Conservation (phyloP, 148 eudicot species). For the Amaranthus cruentus region DNA sequence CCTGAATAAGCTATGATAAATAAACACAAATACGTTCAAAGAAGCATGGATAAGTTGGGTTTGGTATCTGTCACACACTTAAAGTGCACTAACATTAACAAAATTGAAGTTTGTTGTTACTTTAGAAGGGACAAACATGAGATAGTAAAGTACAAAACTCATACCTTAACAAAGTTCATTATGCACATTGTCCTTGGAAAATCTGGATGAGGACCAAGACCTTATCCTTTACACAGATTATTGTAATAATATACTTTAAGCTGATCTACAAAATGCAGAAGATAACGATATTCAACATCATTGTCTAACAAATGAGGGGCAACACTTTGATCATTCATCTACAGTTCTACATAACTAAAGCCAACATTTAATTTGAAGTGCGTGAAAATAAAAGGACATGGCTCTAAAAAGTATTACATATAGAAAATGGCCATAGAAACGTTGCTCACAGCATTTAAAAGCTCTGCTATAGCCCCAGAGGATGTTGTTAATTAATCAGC, state of each 20-base stretch:
- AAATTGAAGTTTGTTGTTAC: too few relatives aligned
- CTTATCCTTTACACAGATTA: background rate
- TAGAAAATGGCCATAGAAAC: conserved; percentile 4
- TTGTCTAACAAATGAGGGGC: conserved; percentile 4
- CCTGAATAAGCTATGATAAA: too few relatives aligned
- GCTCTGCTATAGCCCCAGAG: too few relatives aligned
- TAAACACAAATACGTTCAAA: too few relatives aligned
- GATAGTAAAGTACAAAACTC: too few relatives aligned
- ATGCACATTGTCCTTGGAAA: too few relatives aligned
- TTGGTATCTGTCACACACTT: too few relatives aligned
- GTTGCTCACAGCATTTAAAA: conserved; percentile 7
- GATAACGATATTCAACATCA: background rate
- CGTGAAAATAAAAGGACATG: conserved; percentile 8
- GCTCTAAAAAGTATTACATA: conserved; percentile 10
- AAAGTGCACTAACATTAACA: too few relatives aligned
- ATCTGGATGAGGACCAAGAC: background rate
- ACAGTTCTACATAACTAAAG: conserved; percentile 16
- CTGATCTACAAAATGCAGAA: conserved; percentile 8
- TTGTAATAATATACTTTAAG: background rate
- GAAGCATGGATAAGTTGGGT: too few relatives aligned
- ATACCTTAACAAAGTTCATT: too few relatives aligned
- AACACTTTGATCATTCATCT: conserved; percentile 12
- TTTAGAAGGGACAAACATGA: too few relatives aligned
- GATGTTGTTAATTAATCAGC: too few relatives aligned
- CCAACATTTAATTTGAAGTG: conserved; percentile 3